phyloP scores from a whole-genome alignment of 2,329 filamentous ascomycete species.

The Elsinoe arachidis region DNA sequence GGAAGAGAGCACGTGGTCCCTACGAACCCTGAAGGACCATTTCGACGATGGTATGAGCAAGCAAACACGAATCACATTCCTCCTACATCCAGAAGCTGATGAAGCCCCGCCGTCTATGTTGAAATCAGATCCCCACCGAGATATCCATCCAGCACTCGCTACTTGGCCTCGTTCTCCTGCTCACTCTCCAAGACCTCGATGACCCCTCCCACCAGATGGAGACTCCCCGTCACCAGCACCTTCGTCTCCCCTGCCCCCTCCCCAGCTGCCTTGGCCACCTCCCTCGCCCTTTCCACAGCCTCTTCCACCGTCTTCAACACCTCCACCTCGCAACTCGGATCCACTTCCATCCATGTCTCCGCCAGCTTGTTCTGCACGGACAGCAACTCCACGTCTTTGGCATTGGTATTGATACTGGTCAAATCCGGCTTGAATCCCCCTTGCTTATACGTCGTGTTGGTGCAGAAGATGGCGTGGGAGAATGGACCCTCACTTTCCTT shows the following conservation, averaged over 20 bases:
- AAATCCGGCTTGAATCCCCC: conserved; percentile 56
- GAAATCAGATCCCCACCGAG: not conserved
- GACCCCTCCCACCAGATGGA: conserved; percentile 74
- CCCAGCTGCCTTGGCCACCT: conserved; percentile 23
- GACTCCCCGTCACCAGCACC: conserved; percentile 70
- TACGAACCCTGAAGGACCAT: conserved; percentile 39
- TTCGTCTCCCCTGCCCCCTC: conserved; percentile 37
- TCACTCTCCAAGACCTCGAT: conserved; percentile 59
- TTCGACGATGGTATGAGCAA: not conserved
- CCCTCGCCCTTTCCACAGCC: conserved; percentile 52
- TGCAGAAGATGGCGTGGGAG: conserved; percentile 68
- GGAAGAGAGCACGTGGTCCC: conserved; percentile 42
- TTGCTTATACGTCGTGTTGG: conserved; percentile 60
- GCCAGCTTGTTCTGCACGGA: conserved; percentile 62
- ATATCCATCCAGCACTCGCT: not conserved
- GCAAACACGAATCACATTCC: not conserved
- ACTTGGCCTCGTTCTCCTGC: conserved; percentile 15
- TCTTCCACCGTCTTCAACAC: conserved; percentile 61
- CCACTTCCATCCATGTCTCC: conserved; percentile 49
- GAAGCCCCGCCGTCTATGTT: conserved; percentile 3
- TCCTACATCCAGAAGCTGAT: not conserved
- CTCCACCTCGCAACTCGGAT: conserved; percentile 44
- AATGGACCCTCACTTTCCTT: conserved; percentile 42
- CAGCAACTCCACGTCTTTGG: conserved; percentile 48
- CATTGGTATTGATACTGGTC: conserved; percentile 53